Conservation (phyloP, 306 rosid species). For the Lithocarpus polystachyus region DNA sequence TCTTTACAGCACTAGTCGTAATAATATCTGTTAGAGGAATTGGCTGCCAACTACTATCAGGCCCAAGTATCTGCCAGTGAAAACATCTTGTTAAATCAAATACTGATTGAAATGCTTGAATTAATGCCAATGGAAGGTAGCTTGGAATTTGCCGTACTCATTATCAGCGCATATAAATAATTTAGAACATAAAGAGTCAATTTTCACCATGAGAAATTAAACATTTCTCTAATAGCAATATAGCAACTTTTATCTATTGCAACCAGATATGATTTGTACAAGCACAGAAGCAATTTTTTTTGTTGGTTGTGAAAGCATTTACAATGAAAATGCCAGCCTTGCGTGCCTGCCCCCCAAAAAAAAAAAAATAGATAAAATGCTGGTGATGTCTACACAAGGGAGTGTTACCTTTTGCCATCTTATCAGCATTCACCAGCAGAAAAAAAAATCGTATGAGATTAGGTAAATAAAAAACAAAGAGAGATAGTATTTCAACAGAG, state of each 20-base stretch:
- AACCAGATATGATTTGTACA: neutral
- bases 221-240: neutral
- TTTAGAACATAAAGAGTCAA: neutral
- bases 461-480: neutral
- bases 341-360: too few relatives aligned
- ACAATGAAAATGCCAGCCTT: too few relatives aligned
- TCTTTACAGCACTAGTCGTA: constrained; percentile 59
- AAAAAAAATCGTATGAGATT: neutral
- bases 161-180: neutral
- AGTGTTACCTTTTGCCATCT: neutral
- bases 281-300: neutral
- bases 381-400: neutral
- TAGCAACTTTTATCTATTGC: neutral
- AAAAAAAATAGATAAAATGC: neutral
- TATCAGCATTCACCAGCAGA: neutral
- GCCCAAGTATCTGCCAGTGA: constrained; percentile 73
- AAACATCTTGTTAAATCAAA: constrained; percentile 6
- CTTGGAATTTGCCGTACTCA: neutral
- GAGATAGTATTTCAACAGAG: neutral
- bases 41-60: constrained; percentile 90
- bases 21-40: constrained; percentile 73
- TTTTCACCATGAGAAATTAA: neutral
- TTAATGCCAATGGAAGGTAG: neutral
- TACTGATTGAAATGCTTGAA: neutral
- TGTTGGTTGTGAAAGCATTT: neutral